Conservation (phyloP, 108 stramenopile genomes). For the Pseudonitzschia multiseries region DNA sequence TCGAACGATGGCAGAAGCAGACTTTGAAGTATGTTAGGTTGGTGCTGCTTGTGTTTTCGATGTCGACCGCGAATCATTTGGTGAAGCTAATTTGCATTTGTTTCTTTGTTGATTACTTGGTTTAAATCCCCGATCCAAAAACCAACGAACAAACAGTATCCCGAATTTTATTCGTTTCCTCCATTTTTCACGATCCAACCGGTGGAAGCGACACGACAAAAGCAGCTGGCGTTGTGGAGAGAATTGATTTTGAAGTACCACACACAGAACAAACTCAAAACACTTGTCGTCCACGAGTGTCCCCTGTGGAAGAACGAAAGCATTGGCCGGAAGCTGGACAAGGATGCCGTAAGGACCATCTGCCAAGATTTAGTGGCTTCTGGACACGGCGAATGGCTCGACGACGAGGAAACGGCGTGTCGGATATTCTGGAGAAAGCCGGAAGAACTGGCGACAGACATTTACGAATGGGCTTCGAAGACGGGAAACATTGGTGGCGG, state of each 20-base stretch:
- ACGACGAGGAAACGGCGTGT: conserved; percentile 62
- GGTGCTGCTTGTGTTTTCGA: too few species aligned
- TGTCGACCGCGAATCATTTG: too few species aligned
- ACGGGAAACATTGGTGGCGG: conserved; percentile 68
- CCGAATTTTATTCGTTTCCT: conserved; percentile 87
- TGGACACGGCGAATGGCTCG: conserved; percentile 88
- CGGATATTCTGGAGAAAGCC: conserved; percentile 86
- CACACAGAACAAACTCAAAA: conserved; percentile 73
- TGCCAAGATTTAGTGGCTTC: conserved; percentile 63
- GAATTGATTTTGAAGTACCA: conserved; percentile 84
- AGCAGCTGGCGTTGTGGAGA: conserved; percentile 84
- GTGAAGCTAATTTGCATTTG: too few species aligned
- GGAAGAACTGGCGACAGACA: conserved; percentile 82
- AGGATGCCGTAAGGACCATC: conserved; percentile 51
- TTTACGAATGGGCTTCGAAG: conserved; percentile 78
- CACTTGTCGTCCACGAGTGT: conserved; percentile 82
- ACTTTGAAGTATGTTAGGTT: too few species aligned
- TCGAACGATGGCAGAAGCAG: too few species aligned
- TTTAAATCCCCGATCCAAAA: background rate
- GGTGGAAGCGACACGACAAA: conserved; percentile 67
- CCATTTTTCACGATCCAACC: conserved; percentile 92
- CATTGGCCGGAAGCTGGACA: conserved; percentile 60
- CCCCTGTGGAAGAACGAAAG: conserved; percentile 78
- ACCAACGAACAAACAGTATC: conserved; percentile 42
- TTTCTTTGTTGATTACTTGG: too few species aligned